A percentile compares a stretch with the other conserved stretches of the same genome.
These are phyloP conservation scores for Pyrenophora teres DNA, from an alignment of 2,329 filamentous ascomycete genomes.

Conservation along the genomic window DNA sequence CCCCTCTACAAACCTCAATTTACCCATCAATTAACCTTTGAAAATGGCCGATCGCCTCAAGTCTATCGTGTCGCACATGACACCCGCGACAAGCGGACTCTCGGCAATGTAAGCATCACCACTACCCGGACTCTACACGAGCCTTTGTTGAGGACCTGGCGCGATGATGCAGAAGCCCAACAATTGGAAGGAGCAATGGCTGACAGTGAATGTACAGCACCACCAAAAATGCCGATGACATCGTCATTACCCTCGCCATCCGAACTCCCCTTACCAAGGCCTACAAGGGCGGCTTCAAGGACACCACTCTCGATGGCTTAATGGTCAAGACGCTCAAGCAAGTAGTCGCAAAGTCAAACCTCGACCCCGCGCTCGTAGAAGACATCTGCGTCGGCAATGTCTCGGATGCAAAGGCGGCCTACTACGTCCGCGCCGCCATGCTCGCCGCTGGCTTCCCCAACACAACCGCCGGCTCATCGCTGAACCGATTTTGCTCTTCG, in stretches of 20 bases:
- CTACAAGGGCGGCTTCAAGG: conserved; percentile 92
- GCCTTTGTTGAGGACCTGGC: not conserved
- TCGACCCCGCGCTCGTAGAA: conserved; percentile 81
- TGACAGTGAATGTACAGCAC: conserved; percentile 60
- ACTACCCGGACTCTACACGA: too few species aligned
- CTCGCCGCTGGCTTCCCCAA: conserved; percentile 94
- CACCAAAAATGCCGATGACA: conserved; percentile 90
- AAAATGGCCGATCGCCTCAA: conserved; percentile 74
- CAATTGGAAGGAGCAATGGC: conserved; percentile 1
- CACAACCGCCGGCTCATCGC: conserved; percentile 77
- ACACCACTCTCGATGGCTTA: conserved; percentile 86
- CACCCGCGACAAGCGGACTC: conserved; percentile 72
- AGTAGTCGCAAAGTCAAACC: conserved; percentile 66
- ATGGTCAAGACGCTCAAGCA: conserved; percentile 79
- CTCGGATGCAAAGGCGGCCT: conserved; percentile 81
- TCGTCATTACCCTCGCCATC: conserved; percentile 91
- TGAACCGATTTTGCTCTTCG: conserved; percentile 97
- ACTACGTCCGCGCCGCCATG: conserved; percentile 85
- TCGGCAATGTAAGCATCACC: conserved; percentile 71
- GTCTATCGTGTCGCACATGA: conserved; percentile 85
- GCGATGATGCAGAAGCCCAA: not conserved
- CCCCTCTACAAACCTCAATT: conserved; percentile 2
- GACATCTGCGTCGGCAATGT: conserved; percentile 95
- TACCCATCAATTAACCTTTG: not conserved
- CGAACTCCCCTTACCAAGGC: conserved; percentile 89